Evolutionary conservation across 164 flowering plant genomes (phyloP).

Genomic region (Buxus sempervirens): DNA sequence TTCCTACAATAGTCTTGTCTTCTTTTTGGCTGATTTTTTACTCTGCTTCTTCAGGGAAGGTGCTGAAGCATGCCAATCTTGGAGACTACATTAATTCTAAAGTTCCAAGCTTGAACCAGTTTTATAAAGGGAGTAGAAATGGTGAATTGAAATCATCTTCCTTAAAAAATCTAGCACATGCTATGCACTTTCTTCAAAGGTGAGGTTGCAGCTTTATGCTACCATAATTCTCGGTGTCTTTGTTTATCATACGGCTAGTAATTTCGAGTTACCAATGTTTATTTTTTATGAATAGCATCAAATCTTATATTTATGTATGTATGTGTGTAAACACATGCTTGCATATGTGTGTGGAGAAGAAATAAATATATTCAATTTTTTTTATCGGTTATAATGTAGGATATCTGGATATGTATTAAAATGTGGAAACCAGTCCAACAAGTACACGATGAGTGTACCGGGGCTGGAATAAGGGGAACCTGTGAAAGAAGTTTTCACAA

Average conservation of each 20-base stretch:
- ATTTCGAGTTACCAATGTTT: too few relatives aligned
- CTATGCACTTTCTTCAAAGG: constrained; percentile 68
- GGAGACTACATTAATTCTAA: constrained; percentile 52
- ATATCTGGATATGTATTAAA: too few relatives aligned
- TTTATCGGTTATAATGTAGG: too few relatives aligned
- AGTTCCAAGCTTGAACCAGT: constrained; percentile 74
- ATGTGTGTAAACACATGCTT: too few relatives aligned
- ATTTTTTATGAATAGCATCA: too few relatives aligned
- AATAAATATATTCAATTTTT: too few relatives aligned
- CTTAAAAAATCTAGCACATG: constrained; percentile 45
- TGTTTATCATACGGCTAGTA: background rate
- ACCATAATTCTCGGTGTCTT: background rate
- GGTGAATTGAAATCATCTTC: constrained; percentile 52
- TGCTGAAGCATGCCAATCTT: constrained; percentile 63
- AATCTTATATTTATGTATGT: too few relatives aligned
- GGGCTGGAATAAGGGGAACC: too few relatives aligned
- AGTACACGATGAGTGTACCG: too few relatives aligned
- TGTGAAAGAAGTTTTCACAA: too few relatives aligned
- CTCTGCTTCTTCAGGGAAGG: constrained; percentile 50
- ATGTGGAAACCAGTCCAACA: too few relatives aligned
- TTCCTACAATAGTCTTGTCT: background rate
- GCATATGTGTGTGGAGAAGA: too few relatives aligned
- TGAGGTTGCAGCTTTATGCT: constrained; percentile 20
- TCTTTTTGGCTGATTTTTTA: background rate
- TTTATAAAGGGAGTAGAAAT: constrained; percentile 39